Base-by-base conservation (phyloP, 2,329 filamentous ascomycete species). In the Claviceps monticola region DNA sequence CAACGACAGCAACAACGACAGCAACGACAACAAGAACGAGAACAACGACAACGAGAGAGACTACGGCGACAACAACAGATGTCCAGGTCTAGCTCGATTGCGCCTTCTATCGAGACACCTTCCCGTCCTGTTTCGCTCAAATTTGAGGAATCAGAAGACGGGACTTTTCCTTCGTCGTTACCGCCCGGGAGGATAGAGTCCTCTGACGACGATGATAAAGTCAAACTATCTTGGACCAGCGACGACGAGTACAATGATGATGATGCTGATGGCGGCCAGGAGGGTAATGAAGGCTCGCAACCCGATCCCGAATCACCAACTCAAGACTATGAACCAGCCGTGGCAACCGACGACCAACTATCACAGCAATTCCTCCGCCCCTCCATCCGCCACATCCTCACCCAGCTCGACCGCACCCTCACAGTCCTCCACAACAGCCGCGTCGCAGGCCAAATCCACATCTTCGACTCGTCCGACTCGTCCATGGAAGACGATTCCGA, bases 291-390 rank as follows among this genome's bases (percentile, higher is more conserved):
- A 23, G 51, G 34, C 17, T 43, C 39, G 26, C 7, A 2, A 23
- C 34, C 44, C 23, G 46, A 46, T 16, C 4, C 39, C 5, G 44
- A 48, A 39, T 45, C 29, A 16, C 46, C 38, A 13, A 29, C 36
- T 1, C 46, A 14, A 5, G 49, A 64, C 62, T 68, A 71, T 37
- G 64, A 66, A 11, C 79, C 85, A 0, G 71, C 75, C 2, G 66
- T 87, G 5, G 76, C 84, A 7, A 75, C 80, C 1, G 83, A 95
- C 58, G 88, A 95, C 57, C 81, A 85, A 1, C 63, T 73, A 47
- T 86, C 87, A 0, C 71, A 75, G 53, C 63, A 67, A 1, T 70
- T 94, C 5, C 69, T 95, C 16, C 74, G 75, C 0, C 87, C 88
- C 0, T 75, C 79, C 0, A 75, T 86, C 11, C 74, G 82, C n/a